Evolutionary conservation across 1,284 basidiomycete species (phyloP), one percentile per base, ranked within the genome.

Genomic region (Thecaphora thlaspeos): DNA sequence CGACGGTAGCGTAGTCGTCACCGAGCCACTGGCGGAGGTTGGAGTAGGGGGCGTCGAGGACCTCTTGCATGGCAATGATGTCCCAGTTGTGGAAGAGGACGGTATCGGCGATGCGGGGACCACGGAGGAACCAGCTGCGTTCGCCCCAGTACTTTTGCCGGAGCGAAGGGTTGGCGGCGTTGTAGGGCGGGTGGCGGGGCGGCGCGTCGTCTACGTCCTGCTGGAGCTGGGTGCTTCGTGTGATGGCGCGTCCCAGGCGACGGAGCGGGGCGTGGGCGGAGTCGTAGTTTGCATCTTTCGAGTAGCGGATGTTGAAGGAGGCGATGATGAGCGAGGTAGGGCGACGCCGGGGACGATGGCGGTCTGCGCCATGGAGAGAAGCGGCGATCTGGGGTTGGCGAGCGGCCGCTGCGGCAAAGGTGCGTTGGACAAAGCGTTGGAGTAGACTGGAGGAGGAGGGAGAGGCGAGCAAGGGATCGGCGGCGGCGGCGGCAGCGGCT

Each of bases 21-120:
- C 66, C 60, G 2, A 60, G 38, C 59, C 55, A 59, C 1, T 37
- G 15, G 2, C 52, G 18, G 14, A 59, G 38, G 24, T 62, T 56
- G 8, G 11, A 1, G n/a, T 49, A 54, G 39, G 62, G 64, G 2
- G 45, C 55, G 48, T 67, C 49, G 22, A 71, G 60, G 19, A 68
- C 69, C 46, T 71, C 69, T 37, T 71, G 69, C 24, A 69, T 60
- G 1, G 58, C 63, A 23, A 71, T 59, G 8, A 71, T 21, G 47
- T 69, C 66, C 58, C 62, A 66, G 30, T 61, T 48, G 51, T 66
- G 39, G 18, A 69, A 62, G 17, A 71, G 41, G 14, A 51, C 47
- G 2, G 55, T 47, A 38, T 70, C 68, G 26, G 64, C 56, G 1
- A 70, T 38, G 15, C 57, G 53, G 19, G 62, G 58, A 3, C 64